Percentiles rank a stretch among this genome's conserved stretches.
Evolutionary conservation across 176 grass and related monocot species (phyloP).

Genomic region (Melocanna baccifera): DNA sequence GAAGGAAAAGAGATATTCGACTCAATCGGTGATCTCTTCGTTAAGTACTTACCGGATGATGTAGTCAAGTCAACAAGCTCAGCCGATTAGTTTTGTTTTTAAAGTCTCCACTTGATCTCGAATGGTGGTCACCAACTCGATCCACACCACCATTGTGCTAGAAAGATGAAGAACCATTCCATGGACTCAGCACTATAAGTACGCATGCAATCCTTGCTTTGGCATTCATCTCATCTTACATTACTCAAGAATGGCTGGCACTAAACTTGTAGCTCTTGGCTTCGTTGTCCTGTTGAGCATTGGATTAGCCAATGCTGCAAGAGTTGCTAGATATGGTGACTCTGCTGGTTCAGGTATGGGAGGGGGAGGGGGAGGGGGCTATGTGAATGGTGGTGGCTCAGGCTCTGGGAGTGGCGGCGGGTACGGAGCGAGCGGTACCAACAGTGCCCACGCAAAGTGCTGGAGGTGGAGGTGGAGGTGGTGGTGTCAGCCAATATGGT

Average conservation of each 20-base stretch:
- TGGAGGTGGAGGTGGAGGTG: background rate
- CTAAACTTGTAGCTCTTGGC: background rate
- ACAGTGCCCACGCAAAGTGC: background rate
- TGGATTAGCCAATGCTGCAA: constrained; percentile 1
- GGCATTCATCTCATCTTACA: background rate
- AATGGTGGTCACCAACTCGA: too few species aligned
- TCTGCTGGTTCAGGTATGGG: background rate
- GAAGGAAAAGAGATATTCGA: too few species aligned
- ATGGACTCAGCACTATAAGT: background rate
- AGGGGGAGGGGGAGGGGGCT: background rate
- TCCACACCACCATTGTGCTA: too few species aligned
- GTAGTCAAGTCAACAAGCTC: too few species aligned
- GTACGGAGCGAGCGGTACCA: background rate
- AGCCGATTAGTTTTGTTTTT: too few species aligned
- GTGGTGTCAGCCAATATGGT: background rate
- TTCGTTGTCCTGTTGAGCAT: background rate
- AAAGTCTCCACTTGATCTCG: background rate
- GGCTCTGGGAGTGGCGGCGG: background rate
- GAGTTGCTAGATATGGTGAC: background rate
- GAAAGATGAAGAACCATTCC: background rate
- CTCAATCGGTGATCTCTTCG: too few species aligned
- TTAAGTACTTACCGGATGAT: too few species aligned
- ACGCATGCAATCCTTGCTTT: background rate
- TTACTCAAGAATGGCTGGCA: constrained; percentile 1
- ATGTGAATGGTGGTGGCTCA: background rate